Conservation (phyloP, 352 stramenopile species). For the Globisporangium paddicum region DNA sequence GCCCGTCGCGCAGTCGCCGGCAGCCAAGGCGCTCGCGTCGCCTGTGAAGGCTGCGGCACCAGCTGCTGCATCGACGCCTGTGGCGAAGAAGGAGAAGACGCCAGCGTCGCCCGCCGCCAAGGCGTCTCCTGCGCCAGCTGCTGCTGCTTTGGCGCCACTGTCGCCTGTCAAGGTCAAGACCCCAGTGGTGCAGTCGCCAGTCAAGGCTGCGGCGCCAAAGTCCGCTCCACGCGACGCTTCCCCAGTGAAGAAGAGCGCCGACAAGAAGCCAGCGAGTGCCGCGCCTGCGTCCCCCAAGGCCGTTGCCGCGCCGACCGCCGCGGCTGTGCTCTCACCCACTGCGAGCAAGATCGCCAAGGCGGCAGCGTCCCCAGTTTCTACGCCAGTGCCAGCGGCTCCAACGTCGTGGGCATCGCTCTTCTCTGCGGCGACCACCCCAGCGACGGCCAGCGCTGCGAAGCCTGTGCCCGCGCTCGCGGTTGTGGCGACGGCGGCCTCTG, state of each 20-base stretch:
- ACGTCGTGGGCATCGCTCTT: constrained; percentile 68
- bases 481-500: constrained; percentile 20
- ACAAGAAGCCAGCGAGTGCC: constrained; percentile 3
- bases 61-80: constrained; percentile 21
- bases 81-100: constrained; percentile 39
- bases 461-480: constrained; percentile 10
- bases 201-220: constrained; percentile 13
- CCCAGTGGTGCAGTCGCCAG: constrained; percentile 11
- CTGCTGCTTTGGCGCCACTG: constrained; percentile 12
- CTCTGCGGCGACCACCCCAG: constrained; percentile 15
- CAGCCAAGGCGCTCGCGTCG: constrained; percentile 15
- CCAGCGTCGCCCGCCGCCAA: constrained; percentile 24
- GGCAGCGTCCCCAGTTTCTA: constrained; percentile 13
- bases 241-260: constrained; percentile 16
- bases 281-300: constrained; percentile 13
- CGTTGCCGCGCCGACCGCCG: background rate
- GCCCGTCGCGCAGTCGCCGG: constrained; percentile 21
- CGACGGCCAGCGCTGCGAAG: constrained; percentile 10
- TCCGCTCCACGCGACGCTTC: constrained; percentile 15
- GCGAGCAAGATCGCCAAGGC: constrained; percentile 14
- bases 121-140: constrained; percentile 18
- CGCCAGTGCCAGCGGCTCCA: constrained; percentile 25
- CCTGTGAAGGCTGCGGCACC: constrained; percentile 25
- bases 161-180: constrained; percentile 15
- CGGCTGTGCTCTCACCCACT: constrained; percentile 11